These are phyloP conservation scores for Opeltia flavorubescens DNA, from an alignment of 495 filamentous ascomycete genomes.

Conservation along the genomic window DNA sequence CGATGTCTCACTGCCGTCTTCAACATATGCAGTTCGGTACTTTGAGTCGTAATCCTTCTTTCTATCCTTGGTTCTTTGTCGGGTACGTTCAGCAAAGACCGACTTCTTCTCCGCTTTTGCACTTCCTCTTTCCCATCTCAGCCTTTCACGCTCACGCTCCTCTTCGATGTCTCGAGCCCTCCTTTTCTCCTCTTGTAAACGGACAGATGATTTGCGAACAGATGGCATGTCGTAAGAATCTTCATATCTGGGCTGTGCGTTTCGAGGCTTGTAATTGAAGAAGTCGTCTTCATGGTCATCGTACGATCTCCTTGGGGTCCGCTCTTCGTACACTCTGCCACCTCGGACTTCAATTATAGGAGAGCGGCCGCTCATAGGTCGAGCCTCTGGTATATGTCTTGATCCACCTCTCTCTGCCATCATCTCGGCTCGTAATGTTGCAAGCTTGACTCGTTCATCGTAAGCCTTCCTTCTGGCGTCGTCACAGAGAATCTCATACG, in stretches of 20 bases:
- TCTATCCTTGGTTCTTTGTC: slow-evolving; percentile 36
- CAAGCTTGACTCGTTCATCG: slow-evolving; percentile 58
- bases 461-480: slow-evolving; percentile 56
- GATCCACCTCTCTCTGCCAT: slow-evolving; percentile 24
- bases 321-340: slow-evolving; percentile 32
- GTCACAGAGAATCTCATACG: slow-evolving; percentile 84
- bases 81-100: slow-evolving; percentile 19
- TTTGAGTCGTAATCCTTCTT: slow-evolving; percentile 34
- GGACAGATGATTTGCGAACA: slow-evolving; percentile 18
- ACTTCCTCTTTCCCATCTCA: slow-evolving; percentile 10
- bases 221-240: slow-evolving; percentile 8
- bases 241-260: slow-evolving; percentile 14
- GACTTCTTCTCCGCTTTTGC: slow-evolving; percentile 10
- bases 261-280: slow-evolving; percentile 31
- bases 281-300: slow-evolving; percentile 20
- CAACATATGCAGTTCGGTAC: slow-evolving; percentile 17
- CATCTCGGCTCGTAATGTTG: slow-evolving; percentile 40
- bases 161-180: slow-evolving; percentile 21
- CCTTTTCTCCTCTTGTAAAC: slow-evolving; percentile 18
- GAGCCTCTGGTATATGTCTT: slow-evolving; percentile 7
- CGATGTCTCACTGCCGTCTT: slow-evolving; percentile 15
- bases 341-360: slow-evolving; percentile 29
- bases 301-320: slow-evolving; percentile 19
- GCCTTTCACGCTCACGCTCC: slow-evolving; percentile 18
- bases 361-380: background rate